Base-by-base conservation (phyloP, 2,329 filamentous ascomycete species). In the Fusarium caatingaense region DNA sequence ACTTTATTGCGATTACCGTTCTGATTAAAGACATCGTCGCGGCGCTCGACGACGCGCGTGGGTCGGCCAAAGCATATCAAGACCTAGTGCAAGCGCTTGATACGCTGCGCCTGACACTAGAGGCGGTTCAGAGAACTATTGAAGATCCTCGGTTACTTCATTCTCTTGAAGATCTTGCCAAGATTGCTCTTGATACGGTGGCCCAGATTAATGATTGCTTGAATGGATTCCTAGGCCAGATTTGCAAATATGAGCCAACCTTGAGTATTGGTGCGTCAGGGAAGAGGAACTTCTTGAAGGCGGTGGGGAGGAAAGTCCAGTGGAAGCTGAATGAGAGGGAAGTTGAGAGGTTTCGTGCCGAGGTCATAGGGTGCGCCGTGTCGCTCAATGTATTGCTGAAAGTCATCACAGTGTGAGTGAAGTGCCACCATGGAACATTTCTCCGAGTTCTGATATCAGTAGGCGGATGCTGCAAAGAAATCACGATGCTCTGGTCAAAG, bases 241-340 rank as follows among this genome's bases (percentile, higher is more conserved):
- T 48, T 1, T 3, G 10, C 6, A 56, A 56, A 3, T 56, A 56
- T 37, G 53, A 48, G 18, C 30, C 42, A 2, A 4, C 16, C 4
- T 28, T 56, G 21, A 6, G 42, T 3, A 6, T 4, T 1, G 8
- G 6, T 37, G 7, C 21, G 6, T 3, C 28, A 1, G 21, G 12
- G 0, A 18, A 30, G 0, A 25, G n/a, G 0, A 12, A 6, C 9
- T 18, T 6, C 3, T 15, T 56, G 18, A 25, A 8, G 6, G 6
- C 5, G 2, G 3, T 45, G 3, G 16, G 51, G 5, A 32, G 51
- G 8, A 48, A 48, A 4, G 1, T 48, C 2, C 53, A 56, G 18
- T 56, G 53, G 53, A 56, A 15, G 6, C 0, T 48, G 4, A 37
- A 56, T 1, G 9, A 56, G 0, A 48, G 16, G 3, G 42, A 56